Evolutionary conservation across 768 basidiomycete genomes (phyloP).

Genomic region (Rubroboletus pulcherrimus): DNA sequence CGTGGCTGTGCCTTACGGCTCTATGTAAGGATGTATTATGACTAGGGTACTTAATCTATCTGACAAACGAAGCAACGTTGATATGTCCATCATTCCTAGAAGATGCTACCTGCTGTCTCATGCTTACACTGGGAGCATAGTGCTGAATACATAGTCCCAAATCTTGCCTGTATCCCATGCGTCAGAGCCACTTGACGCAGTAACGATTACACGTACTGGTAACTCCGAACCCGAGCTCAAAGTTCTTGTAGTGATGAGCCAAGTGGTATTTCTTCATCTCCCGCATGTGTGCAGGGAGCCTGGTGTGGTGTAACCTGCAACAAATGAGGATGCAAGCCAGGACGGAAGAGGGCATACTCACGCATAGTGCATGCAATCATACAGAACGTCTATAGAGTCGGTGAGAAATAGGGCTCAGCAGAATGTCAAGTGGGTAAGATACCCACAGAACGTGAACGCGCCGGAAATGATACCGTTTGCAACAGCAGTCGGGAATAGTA

Average conservation of each 20-base stretch:
- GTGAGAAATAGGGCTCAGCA: constrained; percentile 5
- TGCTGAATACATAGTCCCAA: constrained; percentile 93
- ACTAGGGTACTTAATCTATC: neutral
- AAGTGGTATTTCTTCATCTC: constrained; percentile 98
- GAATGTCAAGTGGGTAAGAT: neutral
- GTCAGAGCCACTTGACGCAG: neutral
- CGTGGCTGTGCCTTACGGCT: too few species aligned
- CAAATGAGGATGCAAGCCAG: neutral
- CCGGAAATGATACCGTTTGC: constrained; percentile 94
- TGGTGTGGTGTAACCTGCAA: constrained; percentile 75
- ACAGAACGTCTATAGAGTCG: constrained; percentile 59
- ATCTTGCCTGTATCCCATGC: constrained; percentile 61
- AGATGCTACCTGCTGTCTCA: neutral
- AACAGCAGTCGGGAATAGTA: constrained; percentile 74
- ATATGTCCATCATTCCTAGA: neutral
- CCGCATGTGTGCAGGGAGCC: constrained; percentile 77
- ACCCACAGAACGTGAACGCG: constrained; percentile 66
- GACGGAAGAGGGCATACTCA: constrained; percentile 36
- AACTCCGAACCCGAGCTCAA: constrained; percentile 95
- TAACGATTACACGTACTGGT: constrained; percentile 56
- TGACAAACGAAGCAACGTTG: constrained; percentile 7
- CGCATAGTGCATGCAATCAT: constrained; percentile 93
- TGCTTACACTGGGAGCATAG: constrained; percentile 59
- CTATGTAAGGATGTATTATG: too few species aligned
- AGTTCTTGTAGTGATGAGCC: constrained; percentile 98